phyloP scores from a whole-genome alignment of 202 grass and related monocot species.

The Eragrostis tef region DNA sequence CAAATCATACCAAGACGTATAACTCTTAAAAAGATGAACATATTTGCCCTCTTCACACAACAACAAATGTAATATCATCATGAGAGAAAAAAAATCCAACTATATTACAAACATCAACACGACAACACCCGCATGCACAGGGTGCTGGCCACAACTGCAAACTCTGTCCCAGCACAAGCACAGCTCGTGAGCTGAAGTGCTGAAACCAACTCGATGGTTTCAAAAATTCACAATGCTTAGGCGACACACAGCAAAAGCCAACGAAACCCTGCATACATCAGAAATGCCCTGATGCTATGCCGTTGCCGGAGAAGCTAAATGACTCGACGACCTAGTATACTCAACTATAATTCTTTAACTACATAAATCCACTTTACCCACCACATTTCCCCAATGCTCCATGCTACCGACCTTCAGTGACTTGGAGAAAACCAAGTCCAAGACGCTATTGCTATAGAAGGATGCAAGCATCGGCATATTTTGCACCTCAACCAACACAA shows the following conservation, averaged over 20 bases:
- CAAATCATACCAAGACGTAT: background rate
- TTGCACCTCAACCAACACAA: slow-evolving; percentile 41
- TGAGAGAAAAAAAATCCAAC: background rate
- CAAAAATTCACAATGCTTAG: slow-evolving; percentile 26
- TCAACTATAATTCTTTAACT: slow-evolving; percentile 21
- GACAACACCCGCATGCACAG: slow-evolving; percentile 2
- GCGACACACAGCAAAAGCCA: background rate
- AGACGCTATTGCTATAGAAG: background rate
- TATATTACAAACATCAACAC: slow-evolving; percentile 32
- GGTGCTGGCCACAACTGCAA: slow-evolving; percentile 27
- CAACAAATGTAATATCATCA: background rate
- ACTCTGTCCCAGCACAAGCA: slow-evolving; percentile 22
- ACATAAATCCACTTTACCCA: slow-evolving; percentile 19
- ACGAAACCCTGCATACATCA: slow-evolving; percentile 16
- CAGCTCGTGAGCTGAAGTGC: background rate
- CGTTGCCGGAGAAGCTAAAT: slow-evolving; percentile 6
- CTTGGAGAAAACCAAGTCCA: background rate
- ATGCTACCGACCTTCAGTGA: slow-evolving; percentile 12
- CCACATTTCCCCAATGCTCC: slow-evolving; percentile 20
- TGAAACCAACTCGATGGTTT: slow-evolving; percentile 26
- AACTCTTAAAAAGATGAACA: slow-evolving; percentile 30
- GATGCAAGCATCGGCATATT: slow-evolving; percentile 33
- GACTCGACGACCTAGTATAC: slow-evolving; percentile 17
- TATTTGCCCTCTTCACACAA: background rate
- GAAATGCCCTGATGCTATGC: slow-evolving; percentile 25